Percentiles rank a stretch among this genome's conserved stretches.
Conservation (phyloP, 441 rosid genomes). For the Rhodomyrtus psidioides region DNA sequence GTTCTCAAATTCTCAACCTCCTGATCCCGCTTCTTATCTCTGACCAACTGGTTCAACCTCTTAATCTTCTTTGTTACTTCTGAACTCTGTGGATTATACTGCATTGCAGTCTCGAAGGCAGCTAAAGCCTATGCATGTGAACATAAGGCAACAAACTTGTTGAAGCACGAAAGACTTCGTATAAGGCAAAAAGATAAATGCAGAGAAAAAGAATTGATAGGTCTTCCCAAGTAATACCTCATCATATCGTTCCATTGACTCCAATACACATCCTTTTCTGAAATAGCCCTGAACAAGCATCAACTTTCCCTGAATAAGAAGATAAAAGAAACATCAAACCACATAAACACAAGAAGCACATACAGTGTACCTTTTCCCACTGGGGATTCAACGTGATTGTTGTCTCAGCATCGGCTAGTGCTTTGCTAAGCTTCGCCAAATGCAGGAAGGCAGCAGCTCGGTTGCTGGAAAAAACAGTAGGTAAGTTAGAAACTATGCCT, state of each 20-base stretch:
- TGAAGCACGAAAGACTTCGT: background rate
- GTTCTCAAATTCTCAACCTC: slow-evolving; percentile 78
- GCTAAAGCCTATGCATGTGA: slow-evolving; percentile 49
- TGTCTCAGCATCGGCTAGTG: slow-evolving; percentile 85
- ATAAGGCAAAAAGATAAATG: background rate
- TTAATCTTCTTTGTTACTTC: slow-evolving; percentile 88
- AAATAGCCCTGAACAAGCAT: slow-evolving; percentile 63
- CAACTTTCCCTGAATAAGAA: slow-evolving; percentile 4
- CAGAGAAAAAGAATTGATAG: background rate
- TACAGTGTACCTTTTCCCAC: slow-evolving; percentile 75
- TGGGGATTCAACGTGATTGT: slow-evolving; percentile 74
- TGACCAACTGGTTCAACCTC: slow-evolving; percentile 64
- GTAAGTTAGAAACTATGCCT: background rate
- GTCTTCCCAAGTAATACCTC: slow-evolving; percentile 40
- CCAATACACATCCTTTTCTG: slow-evolving; percentile 91
- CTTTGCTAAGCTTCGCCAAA: slow-evolving; percentile 85
- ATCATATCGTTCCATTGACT: slow-evolving; percentile 89
- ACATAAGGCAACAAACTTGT: background rate
- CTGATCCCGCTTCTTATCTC: slow-evolving; percentile 73
- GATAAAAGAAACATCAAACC: background rate
- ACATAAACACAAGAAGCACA: background rate
- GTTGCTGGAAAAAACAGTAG: slow-evolving; percentile 46
- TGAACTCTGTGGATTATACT: slow-evolving; percentile 70
- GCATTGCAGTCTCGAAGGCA: slow-evolving; percentile 68
- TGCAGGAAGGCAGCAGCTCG: slow-evolving; percentile 93